A percentile compares a stretch with the other conserved stretches of the same genome.
Evolutionary conservation across 495 filamentous ascomycete species (phyloP).

Genomic region (Penicillium cinerascens): DNA sequence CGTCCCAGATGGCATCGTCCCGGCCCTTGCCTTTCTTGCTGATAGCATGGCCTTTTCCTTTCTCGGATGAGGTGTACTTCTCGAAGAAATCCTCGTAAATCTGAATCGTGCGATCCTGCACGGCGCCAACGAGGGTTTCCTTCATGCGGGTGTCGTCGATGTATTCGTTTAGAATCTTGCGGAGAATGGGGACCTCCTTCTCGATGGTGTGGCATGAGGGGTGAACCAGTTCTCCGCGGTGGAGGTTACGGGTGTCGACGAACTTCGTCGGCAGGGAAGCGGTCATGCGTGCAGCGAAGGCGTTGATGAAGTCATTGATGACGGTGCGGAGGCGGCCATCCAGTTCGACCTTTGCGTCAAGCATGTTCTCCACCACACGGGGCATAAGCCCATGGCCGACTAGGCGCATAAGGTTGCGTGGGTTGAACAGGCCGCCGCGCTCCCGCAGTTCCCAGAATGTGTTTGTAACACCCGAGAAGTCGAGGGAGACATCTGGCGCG

Average conservation of each 20-base stretch:
- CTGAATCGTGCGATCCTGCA: constrained; percentile 57
- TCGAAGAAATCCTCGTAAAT: constrained; percentile 60
- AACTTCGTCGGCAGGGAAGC: constrained; percentile 44
- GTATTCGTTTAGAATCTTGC: constrained; percentile 53
- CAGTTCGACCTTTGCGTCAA: constrained; percentile 76
- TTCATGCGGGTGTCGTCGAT: constrained; percentile 58
- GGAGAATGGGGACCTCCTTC: constrained; percentile 52
- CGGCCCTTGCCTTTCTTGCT: constrained; percentile 60
- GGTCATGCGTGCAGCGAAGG: constrained; percentile 54
- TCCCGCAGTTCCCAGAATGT: constrained; percentile 73
- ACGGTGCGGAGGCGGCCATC: constrained; percentile 72
- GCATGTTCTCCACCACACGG: constrained; percentile 62
- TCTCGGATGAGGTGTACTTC: constrained; percentile 43
- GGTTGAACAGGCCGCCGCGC: constrained; percentile 67
- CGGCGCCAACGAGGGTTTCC: constrained; percentile 59
- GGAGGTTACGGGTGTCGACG: constrained; percentile 36
- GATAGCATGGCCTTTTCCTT: constrained; percentile 40
- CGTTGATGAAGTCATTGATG: constrained; percentile 75
- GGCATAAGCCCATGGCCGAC: constrained; percentile 59
- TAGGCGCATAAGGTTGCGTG: constrained; percentile 54
- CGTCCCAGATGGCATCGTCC: constrained; percentile 62
- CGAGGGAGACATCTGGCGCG: constrained; percentile 65
- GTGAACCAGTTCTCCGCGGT: constrained; percentile 36
- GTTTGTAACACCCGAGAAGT: constrained; percentile 76
- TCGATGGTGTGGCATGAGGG: constrained; percentile 46